These are phyloP conservation scores for Otatea glauca DNA, from an alignment of 176 grass and related monocot species.

Conservation along the genomic window DNA sequence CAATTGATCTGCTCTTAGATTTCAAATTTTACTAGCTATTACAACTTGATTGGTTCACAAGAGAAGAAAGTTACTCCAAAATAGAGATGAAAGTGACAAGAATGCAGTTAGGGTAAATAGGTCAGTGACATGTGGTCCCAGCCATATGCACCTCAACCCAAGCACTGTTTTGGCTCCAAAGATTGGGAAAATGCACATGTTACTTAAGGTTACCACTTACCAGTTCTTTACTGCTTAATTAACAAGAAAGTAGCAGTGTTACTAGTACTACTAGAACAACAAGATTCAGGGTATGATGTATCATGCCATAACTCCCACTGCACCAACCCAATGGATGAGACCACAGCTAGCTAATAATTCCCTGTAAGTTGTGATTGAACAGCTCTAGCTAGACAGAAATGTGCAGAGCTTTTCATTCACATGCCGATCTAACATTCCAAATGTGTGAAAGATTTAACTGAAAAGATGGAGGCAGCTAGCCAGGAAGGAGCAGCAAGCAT, in stretches of 20 bases:
- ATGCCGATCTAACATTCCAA: background rate
- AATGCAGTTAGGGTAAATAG: background rate
- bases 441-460: constrained; percentile 11
- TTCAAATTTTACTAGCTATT: background rate
- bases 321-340: constrained; percentile 16
- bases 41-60: background rate
- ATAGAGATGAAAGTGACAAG: background rate
- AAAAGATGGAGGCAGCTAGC: background rate
- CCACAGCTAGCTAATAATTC: constrained; percentile 18
- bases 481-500: background rate
- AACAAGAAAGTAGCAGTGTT: background rate
- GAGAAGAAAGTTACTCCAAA: background rate
- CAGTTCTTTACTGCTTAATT: background rate
- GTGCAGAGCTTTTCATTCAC: background rate
- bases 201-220: background rate
- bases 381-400: background rate
- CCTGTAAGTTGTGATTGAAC: background rate
- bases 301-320: constrained; percentile 2
- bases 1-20: background rate
- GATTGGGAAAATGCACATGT: constrained; percentile 12
- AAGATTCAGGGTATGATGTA: background rate
- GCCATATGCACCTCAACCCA: background rate
- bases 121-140: background rate
- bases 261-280: background rate
- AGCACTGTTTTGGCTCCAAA: background rate